Conservation (phyloP, 148 eudicot genomes). For the Heliamphora exappendiculata region DNA sequence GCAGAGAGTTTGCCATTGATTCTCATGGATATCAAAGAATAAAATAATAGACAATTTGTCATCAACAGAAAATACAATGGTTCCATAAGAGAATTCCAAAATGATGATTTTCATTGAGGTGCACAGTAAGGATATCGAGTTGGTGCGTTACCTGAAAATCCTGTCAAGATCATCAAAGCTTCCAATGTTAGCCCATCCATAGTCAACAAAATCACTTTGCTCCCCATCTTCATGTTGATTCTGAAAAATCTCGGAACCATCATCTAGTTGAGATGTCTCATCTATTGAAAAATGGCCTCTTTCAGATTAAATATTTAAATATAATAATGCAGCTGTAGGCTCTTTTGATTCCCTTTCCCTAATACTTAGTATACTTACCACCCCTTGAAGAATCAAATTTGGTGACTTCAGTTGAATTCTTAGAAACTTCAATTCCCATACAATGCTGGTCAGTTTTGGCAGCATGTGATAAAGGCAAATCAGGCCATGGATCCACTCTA, state of each 20-base stretch:
- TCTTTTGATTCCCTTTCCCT: not conserved
- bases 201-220: conserved; percentile 60
- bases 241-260: conserved; percentile 31
- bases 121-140: not conserved
- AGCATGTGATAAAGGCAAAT: conserved; percentile 31
- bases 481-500: conserved; percentile 24
- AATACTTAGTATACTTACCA: conserved; percentile 1
- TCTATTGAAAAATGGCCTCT: conserved; percentile 27
- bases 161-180: conserved; percentile 84
- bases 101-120: not conserved
- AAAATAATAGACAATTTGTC: not conserved
- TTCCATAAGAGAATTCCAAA: not conserved
- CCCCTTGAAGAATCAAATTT: conserved; percentile 6
- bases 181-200: conserved; percentile 76
- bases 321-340: not conserved
- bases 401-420: conserved; percentile 16
- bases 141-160: conserved; percentile 63
- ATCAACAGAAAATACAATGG: no score
- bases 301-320: not conserved
- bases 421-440: conserved; percentile 34
- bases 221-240: conserved; percentile 44
- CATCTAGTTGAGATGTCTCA: conserved; percentile 25
- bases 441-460: conserved; percentile 27
- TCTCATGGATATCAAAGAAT: not conserved
- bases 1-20: no score